Evolutionary conservation across 2,329 filamentous ascomycete genomes (phyloP), one percentile per base, ranked within the genome.

Genomic region (Neonectria sp.): DNA sequence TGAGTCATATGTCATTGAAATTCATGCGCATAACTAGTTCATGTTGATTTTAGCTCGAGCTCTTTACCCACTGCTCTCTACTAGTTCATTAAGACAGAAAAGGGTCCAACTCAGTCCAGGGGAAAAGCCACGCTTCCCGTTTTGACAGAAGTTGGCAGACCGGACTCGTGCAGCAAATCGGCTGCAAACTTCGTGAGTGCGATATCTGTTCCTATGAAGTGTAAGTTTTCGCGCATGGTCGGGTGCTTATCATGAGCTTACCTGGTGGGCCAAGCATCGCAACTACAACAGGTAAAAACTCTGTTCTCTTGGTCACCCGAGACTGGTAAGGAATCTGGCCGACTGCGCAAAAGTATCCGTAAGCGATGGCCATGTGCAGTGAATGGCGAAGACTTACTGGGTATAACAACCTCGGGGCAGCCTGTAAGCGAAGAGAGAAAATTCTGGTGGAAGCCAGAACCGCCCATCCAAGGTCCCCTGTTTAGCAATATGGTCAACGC

Each of bases 401-500:
- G 48, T n/a, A 51, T 29, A 15, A 49, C 46, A 51, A 51, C 48
- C 25, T 51, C 25, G 7, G 48, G 48, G 9, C 48, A 31, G 3
- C 48, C 25, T 2, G 48, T 51, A 29, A 51, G 48, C 13, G 48
- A 29, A 17, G 25, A 51, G 27, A 51, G 27, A 4, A 51, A 51
- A 15, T 49, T 49, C 3, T 17, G 15, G 7, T 51, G 48, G 17
- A 51, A 51, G 15, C 48, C 48, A 31, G 13, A n/a, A 3, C 48
- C 48, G 25, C 48, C 48, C 48, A 51, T 29, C 48, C 48, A 51
- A n/a, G 48, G 48, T 29, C 25, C 48, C 9, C 48, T 51, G 15
- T 17, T 1, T n/a, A 12, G 8, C 4, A 51, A 8, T 2, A 45
- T 45, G n/a, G 46, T 51, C 27, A 51, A 12, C 15, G 15, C 3